Base-by-base conservation (phyloP, 2,329 filamentous ascomycete species). In the Grosmannia huntii region DNA sequence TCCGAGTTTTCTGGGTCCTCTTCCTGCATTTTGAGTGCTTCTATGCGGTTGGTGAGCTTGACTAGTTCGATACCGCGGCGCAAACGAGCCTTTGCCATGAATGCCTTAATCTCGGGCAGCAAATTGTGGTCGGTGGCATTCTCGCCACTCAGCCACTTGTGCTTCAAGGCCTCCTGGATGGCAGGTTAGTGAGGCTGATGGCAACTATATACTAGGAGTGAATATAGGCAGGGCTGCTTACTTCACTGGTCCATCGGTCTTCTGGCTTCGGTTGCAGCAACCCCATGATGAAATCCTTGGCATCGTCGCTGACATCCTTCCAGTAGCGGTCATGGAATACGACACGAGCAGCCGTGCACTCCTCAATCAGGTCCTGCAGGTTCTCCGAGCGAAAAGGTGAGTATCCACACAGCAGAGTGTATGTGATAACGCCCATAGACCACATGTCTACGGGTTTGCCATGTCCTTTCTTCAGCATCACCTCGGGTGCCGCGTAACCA, bases 391-490 rank as follows among this genome's bases (percentile, higher is more conserved):
- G 86, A 82, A 99, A 99, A 23, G 94, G 94, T 51, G 92, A 96
- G 76, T 99, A 99, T 65, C 94, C 94, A 70, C 95, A 99, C 56
- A 99, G 87, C 31, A 99, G 80, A 19, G 94, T 99, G 74, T 99
- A 99, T 49, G 94, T 97, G 68, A 99, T 99, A 67, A 99, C 94
- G 62, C 94, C 94, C 73, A 99, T 81, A 3, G 94, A 97, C 94
- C 94, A 99, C 89, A 99, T 96, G 70, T 99, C 94, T 38, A 97
- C 94, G 5, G 94, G 90, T 73, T 97, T 99, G 70, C 94, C 94
- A 70, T 99, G 95, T 23, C 94, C 94, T 68, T 89, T 85, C 78
- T 96, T 96, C 63, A 96, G 79, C 94, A 99, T 99, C 60, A 99
- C 91, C 72, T 99, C 94, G 10, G 94, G 94, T 1, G 94, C 94